Percentiles rank a stretch among this genome's conserved stretches.
Conservation (phyloP, 2,329 filamentous ascomycete species). For the Gliomastix tumulicola region DNA sequence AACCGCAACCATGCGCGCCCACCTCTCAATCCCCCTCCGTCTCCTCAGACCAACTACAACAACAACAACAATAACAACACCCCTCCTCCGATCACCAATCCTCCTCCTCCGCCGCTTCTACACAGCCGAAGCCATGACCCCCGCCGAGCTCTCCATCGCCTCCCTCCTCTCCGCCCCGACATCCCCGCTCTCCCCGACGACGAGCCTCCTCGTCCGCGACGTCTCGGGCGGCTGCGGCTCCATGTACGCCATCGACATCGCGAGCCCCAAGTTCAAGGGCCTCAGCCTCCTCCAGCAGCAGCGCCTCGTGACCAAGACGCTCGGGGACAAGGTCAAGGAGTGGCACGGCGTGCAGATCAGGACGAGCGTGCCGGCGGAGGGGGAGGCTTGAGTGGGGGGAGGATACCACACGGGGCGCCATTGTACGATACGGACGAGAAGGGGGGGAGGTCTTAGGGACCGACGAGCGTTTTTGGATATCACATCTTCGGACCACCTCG, state of each 20-base stretch:
- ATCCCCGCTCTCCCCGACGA: constrained; percentile 20
- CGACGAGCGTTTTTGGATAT: no score
- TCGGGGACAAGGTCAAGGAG: constrained; percentile 68
- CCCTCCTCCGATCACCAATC: background rate
- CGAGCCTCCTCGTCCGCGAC: constrained; percentile 61
- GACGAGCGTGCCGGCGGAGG: constrained; percentile 45
- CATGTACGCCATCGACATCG: constrained; percentile 81
- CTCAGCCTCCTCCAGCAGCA: constrained; percentile 73
- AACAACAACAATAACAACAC: no score
- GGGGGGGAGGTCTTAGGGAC: no score
- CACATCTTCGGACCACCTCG: no score
- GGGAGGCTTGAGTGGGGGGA: no score
- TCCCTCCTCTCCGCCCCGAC: constrained; percentile 32
- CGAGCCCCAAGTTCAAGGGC: constrained; percentile 64
- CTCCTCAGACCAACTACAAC: constrained; percentile 3
- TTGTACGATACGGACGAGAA: no score
- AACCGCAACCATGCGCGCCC: no score
- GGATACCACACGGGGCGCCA: no score
- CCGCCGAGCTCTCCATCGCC: constrained; percentile 53
- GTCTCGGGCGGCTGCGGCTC: constrained; percentile 78
- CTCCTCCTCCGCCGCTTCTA: constrained; percentile 5
- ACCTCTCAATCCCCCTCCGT: no score
- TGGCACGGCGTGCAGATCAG: constrained; percentile 82
- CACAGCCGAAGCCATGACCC: constrained; percentile 20
- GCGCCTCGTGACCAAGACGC: constrained; percentile 67